phyloP scores from a whole-genome alignment of 805 yeast genomes.

The Candida vaughaniae region DNA sequence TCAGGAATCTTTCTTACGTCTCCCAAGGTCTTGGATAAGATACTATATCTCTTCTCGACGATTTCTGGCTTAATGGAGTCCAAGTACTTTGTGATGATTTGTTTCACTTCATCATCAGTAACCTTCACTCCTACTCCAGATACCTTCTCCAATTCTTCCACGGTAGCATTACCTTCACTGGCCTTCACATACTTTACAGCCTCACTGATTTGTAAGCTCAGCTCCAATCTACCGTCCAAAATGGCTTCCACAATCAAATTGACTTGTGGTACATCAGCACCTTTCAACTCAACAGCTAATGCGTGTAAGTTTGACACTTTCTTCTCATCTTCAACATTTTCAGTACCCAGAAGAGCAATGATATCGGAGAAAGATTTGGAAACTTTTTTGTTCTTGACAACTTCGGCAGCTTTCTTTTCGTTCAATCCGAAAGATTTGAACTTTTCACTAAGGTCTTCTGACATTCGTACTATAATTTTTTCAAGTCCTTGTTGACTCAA shows the following conservation, averaged over 20 bases:
- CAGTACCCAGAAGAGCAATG: slow-evolving; percentile 39
- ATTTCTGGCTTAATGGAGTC: slow-evolving; percentile 59
- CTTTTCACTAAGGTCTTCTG: slow-evolving; percentile 27
- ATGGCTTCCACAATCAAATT: slow-evolving; percentile 59
- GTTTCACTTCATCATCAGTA: slow-evolving; percentile 61
- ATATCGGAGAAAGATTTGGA: slow-evolving; percentile 65
- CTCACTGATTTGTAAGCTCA: slow-evolving; percentile 74
- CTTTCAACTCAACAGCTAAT: slow-evolving; percentile 71
- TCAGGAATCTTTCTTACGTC: slow-evolving; percentile 69
- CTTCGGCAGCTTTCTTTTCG: slow-evolving; percentile 75
- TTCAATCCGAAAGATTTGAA: slow-evolving; percentile 60
- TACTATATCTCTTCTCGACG: slow-evolving; percentile 70
- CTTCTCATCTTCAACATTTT: slow-evolving; percentile 46
- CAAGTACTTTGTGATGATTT: slow-evolving; percentile 59
- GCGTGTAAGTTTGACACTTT: slow-evolving; percentile 68
- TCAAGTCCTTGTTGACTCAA: not conserved
- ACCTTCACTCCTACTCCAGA: slow-evolving; percentile 81
- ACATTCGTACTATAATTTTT: slow-evolving; percentile 3
- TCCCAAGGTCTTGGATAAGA: slow-evolving; percentile 75
- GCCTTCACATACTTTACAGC: slow-evolving; percentile 72
- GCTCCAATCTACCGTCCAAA: slow-evolving; percentile 58
- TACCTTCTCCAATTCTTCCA: slow-evolving; percentile 53
- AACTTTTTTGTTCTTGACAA: slow-evolving; percentile 82
- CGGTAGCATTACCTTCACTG: slow-evolving; percentile 34
- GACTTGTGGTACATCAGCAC: slow-evolving; percentile 50